Conservation (phyloP, 768 basidiomycete genomes). For the Leccinum incarnatum region DNA sequence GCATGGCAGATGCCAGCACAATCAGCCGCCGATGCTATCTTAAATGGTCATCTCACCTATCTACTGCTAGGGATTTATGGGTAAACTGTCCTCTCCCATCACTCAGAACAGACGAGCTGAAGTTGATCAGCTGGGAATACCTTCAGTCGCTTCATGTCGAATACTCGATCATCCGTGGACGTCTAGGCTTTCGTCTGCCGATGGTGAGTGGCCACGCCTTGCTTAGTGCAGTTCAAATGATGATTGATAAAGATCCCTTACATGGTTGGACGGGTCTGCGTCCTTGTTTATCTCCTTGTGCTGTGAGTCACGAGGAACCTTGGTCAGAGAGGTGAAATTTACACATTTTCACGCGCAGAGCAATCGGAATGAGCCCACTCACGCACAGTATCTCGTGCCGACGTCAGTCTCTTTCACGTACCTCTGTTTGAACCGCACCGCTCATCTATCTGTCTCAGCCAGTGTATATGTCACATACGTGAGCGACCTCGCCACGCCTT, state of each 20-base stretch:
- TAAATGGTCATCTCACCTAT: constrained; percentile 1
- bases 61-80: constrained; percentile 21
- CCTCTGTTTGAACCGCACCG: background rate
- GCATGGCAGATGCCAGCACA: background rate
- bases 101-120: background rate
- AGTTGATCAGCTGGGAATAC: constrained; percentile 23
- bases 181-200: constrained; percentile 13
- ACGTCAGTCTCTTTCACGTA: constrained; percentile 14
- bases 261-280: constrained; percentile 12
- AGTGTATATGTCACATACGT: constrained; percentile 1
- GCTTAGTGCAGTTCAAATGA: background rate
- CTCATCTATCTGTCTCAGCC: constrained; percentile 9
- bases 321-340: background rate
- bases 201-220: constrained; percentile 16
- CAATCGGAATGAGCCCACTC: background rate
- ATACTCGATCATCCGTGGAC: constrained; percentile 12
- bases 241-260: constrained; percentile 18
- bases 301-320: constrained; percentile 7
- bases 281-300: constrained; percentile 9
- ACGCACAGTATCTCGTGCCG: background rate
- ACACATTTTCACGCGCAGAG: constrained; percentile 1
- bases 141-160: constrained; percentile 16
- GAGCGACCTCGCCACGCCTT: background rate
- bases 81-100: constrained; percentile 4
- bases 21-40: background rate